phyloP scores from a whole-genome alignment of 306 rosid species.

The Oxytropis ochrocephala region DNA sequence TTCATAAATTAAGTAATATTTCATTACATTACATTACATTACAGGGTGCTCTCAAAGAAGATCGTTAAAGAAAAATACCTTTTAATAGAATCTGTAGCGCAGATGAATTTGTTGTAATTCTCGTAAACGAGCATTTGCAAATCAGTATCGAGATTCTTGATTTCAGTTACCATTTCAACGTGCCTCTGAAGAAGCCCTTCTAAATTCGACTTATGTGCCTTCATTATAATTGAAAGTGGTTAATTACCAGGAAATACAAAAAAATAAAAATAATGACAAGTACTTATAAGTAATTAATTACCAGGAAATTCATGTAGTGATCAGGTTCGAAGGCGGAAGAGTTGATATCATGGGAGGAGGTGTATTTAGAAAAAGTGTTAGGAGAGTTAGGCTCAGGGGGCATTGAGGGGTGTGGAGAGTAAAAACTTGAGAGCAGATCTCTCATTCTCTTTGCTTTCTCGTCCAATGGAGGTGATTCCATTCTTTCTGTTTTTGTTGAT shows the following conservation, averaged over 20 bases:
- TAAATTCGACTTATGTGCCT: slow-evolving; percentile 64
- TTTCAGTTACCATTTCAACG: slow-evolving; percentile 88
- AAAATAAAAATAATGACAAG: not conserved
- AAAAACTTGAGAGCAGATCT: slow-evolving; percentile 90
- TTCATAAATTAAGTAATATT: not conserved
- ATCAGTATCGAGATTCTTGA: slow-evolving; percentile 92
- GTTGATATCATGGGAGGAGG: slow-evolving; percentile 71
- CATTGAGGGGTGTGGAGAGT: slow-evolving; percentile 63
- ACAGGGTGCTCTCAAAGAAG: not conserved
- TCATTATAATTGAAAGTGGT: not conserved
- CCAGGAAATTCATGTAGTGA: slow-evolving; percentile 69
- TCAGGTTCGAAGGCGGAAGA: slow-evolving; percentile 65
- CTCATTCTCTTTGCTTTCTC: slow-evolving; percentile 89
- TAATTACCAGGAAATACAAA: not conserved
- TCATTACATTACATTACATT: not conserved
- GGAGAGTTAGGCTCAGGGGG: slow-evolving; percentile 28
- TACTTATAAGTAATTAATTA: slow-evolving; percentile 10
- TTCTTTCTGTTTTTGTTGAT: slow-evolving; percentile 12
- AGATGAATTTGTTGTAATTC: slow-evolving; percentile 83
- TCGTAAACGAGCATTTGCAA: slow-evolving; percentile 88
- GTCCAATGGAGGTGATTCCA: slow-evolving; percentile 57
- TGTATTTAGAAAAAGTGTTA: slow-evolving; percentile 23
- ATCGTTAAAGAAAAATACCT: slow-evolving; percentile 27
- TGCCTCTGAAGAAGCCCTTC: slow-evolving; percentile 80
- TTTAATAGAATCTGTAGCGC: slow-evolving; percentile 85